phyloP scores from a whole-genome alignment of 1,284 basidiomycete species.

The Violaceomyces palustris region DNA sequence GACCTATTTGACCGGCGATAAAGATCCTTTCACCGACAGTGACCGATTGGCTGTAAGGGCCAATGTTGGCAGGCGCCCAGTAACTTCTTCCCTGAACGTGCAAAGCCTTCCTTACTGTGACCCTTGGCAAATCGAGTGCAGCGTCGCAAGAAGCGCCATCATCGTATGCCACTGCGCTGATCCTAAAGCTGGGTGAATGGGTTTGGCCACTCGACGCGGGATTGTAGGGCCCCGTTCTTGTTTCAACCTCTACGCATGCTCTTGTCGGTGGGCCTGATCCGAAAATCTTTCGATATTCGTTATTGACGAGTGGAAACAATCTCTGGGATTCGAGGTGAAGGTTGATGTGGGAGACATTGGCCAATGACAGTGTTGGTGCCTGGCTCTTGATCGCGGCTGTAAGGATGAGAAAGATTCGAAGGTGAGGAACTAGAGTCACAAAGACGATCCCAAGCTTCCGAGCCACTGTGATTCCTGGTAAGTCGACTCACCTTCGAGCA shows the following conservation, averaged over 20 bases:
- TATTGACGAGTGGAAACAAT: constrained; percentile 32
- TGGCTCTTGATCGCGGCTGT: too few relatives aligned
- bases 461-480: too few relatives aligned
- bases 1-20: constrained; percentile 90
- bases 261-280: constrained; percentile 86
- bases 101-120: constrained; percentile 58
- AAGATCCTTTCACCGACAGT: constrained; percentile 71
- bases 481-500: too few relatives aligned
- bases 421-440: too few relatives aligned
- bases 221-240: constrained; percentile 2
- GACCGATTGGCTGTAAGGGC: constrained; percentile 93
- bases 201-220: neutral
- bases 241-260: constrained; percentile 84
- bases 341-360: constrained; percentile 72
- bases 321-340: constrained; percentile 64
- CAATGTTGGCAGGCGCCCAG: constrained; percentile 99
- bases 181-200: neutral
- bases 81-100: constrained; percentile 94
- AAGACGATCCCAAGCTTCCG: too few relatives aligned
- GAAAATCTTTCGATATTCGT: constrained; percentile 73
- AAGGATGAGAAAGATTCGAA: too few relatives aligned
- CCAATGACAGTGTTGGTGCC: constrained; percentile 21
- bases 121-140: constrained; percentile 1
- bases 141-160: constrained; percentile 1
- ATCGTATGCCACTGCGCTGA: constrained; percentile 7